A percentile compares a stretch with the other conserved stretches of the same genome.
These are phyloP conservation scores for Noccaea bulbosa DNA, from an alignment of 345 rosid species.

Conservation along the genomic window DNA sequence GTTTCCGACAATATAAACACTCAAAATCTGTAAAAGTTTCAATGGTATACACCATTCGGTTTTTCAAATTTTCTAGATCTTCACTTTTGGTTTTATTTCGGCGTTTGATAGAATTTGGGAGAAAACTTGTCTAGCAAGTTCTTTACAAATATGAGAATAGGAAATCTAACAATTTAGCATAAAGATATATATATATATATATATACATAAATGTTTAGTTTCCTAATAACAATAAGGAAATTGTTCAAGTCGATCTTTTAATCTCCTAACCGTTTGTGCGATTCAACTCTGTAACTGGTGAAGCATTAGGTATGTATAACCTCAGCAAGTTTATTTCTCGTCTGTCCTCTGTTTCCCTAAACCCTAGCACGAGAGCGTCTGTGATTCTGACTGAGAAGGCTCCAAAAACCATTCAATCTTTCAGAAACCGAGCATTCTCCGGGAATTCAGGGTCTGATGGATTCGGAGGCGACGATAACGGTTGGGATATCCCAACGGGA, in stretches of 20 bases:
- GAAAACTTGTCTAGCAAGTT: too few species aligned
- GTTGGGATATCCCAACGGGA: slow-evolving; percentile 48
- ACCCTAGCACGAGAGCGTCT: slow-evolving; percentile 36
- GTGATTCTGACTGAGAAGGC: slow-evolving; percentile 39
- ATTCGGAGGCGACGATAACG: slow-evolving; percentile 46
- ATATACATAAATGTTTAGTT: too few species aligned
- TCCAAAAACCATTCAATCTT: slow-evolving; percentile 26
- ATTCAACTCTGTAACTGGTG: background rate
- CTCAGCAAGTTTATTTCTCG: slow-evolving; percentile 53
- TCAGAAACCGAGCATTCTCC: slow-evolving; percentile 48
- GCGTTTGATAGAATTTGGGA: background rate
- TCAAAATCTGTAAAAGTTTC: background rate
- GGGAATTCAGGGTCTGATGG: slow-evolving; percentile 45
- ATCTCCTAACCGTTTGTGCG: slow-evolving; percentile 4
- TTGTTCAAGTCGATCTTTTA: too few species aligned
- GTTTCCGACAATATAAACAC: background rate
- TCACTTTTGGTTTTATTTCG: slow-evolving; percentile 15
- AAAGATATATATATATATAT: too few species aligned
- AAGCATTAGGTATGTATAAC: slow-evolving; percentile 46
- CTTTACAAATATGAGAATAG: too few species aligned
- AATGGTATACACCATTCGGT: background rate
- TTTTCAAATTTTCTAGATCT: slow-evolving; percentile 11
- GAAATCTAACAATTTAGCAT: too few species aligned
- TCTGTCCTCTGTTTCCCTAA: slow-evolving; percentile 47
- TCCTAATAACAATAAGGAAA: too few species aligned